Percentiles rank a stretch among this genome's conserved stretches.
Evolutionary conservation across 495 filamentous ascomycete species (phyloP).

Genomic region (Extremus antarcticus): DNA sequence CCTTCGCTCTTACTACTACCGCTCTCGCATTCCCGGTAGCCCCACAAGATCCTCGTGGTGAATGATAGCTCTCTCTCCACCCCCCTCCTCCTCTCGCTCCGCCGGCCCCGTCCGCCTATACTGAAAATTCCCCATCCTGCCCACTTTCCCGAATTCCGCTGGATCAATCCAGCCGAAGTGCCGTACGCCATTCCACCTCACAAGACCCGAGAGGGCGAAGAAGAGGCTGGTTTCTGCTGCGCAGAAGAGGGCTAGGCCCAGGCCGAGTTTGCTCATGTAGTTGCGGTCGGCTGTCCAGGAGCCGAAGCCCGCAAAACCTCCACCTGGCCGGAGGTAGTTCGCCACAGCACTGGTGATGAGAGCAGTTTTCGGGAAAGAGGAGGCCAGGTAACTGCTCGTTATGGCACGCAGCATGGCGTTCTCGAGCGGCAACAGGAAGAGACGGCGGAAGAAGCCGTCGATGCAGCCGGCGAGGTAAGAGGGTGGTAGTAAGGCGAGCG

Average conservation of each 20-base stretch:
- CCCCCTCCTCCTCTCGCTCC: no score
- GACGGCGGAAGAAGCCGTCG: conserved; percentile 2
- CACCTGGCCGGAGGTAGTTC: not conserved
- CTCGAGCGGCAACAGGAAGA: conserved; percentile 5
- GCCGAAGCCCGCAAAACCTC: not conserved
- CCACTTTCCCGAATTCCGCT: not conserved
- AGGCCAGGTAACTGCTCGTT: not conserved
- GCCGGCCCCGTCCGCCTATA: no score
- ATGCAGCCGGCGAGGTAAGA: not conserved
- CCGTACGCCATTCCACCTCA: conserved; percentile 3
- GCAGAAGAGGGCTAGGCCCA: conserved; percentile 3
- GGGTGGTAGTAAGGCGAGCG: conserved; percentile 1
- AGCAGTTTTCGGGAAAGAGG: conserved; percentile 1
- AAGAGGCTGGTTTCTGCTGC: not conserved
- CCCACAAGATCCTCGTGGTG: no score
- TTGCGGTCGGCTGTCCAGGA: not conserved
- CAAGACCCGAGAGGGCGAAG: not conserved
- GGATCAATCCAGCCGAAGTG: conserved; percentile 4
- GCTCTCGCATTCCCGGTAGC: no score
- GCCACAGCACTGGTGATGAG: not conserved
- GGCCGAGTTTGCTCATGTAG: conserved; percentile 10
- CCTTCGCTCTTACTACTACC: no score
- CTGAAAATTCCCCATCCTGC: not conserved
- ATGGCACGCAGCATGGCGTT: conserved; percentile 5
- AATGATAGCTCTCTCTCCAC: no score